These are phyloP conservation scores for Debaryomycetaceae sp. DNA, from an alignment of 1,139 yeast species.

Conservation along the genomic window DNA sequence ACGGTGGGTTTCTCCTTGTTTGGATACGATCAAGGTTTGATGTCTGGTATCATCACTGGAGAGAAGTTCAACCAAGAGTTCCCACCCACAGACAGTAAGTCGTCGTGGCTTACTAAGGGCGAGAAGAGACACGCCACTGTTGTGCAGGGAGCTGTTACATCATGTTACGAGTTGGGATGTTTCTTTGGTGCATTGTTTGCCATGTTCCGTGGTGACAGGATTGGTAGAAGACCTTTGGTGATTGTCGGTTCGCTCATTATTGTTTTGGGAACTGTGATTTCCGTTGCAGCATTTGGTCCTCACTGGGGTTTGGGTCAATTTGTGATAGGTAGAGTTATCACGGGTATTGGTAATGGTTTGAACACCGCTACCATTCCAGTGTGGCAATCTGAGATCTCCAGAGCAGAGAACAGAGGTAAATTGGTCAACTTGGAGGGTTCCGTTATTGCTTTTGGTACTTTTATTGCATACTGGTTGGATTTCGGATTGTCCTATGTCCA, in stretches of 20 bases:
- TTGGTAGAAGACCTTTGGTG: conserved; percentile 46
- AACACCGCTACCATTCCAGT: conserved; percentile 39
- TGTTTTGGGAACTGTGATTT: conserved; percentile 44
- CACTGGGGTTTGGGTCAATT: conserved; percentile 49
- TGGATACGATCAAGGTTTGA: conserved; percentile 78
- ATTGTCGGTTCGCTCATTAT: conserved; percentile 36
- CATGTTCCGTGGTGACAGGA: conserved; percentile 35
- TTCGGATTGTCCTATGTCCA: conserved; percentile 60
- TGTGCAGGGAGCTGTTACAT: conserved; percentile 65
- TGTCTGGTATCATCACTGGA: conserved; percentile 69
- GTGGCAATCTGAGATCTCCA: conserved; percentile 36
- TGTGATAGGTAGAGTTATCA: conserved; percentile 43
- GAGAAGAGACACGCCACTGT: conserved; percentile 35
- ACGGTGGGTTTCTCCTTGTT: conserved; percentile 63
- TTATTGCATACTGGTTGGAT: conserved; percentile 37
- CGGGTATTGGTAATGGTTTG: conserved; percentile 42
- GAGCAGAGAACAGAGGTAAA: conserved; percentile 40
- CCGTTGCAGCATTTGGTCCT: conserved; percentile 50
- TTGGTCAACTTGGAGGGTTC: conserved; percentile 69
- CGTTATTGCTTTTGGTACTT: conserved; percentile 49
- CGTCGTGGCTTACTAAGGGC: conserved; percentile 10
- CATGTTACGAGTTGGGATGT: conserved; percentile 75
- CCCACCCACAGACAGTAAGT: conserved; percentile 40
- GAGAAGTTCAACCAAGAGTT: conserved; percentile 53
- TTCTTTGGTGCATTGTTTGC: conserved; percentile 60